Conservation (phyloP, 2,329 filamentous ascomycete genomes). For the Trichoderma asperellum region DNA sequence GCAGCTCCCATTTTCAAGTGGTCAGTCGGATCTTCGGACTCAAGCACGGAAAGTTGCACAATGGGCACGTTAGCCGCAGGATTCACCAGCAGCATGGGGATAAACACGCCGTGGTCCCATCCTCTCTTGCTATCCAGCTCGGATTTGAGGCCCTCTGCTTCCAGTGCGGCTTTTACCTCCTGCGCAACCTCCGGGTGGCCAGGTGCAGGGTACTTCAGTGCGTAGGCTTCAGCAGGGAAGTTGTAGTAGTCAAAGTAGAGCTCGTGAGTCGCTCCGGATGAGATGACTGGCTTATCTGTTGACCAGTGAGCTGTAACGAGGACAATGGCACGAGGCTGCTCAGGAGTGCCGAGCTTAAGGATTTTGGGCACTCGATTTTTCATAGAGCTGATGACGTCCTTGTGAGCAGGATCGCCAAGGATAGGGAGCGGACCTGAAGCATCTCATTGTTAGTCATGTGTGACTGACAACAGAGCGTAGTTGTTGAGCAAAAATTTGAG, state of each 20-base stretch:
- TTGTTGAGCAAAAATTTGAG: too few relatives aligned
- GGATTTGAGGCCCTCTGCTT: conserved; percentile 50
- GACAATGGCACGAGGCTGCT: conserved; percentile 56
- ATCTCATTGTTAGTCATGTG: background rate
- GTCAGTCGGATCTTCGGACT: conserved; percentile 52
- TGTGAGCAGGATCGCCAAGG: conserved; percentile 58
- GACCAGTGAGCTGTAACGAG: conserved; percentile 64
- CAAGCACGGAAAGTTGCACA: conserved; percentile 60
- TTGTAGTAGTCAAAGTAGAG: conserved; percentile 64
- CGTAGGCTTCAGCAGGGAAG: conserved; percentile 60
- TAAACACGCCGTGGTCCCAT: conserved; percentile 66
- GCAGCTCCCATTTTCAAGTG: conserved; percentile 60
- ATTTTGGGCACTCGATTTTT: conserved; percentile 58
- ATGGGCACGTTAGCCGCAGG: conserved; percentile 58
- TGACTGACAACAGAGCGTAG: background rate
- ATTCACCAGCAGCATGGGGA: conserved; percentile 59
- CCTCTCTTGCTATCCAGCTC: conserved; percentile 47
- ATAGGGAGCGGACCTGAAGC: conserved; percentile 58
- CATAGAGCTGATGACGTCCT: conserved; percentile 55
- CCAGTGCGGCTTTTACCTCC: conserved; percentile 52
- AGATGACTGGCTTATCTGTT: conserved; percentile 54
- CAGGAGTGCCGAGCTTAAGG: conserved; percentile 56
- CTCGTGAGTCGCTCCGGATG: conserved; percentile 50
- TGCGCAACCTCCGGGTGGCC: conserved; percentile 58
- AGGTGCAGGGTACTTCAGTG: conserved; percentile 59